phyloP scores from a whole-genome alignment of 2,329 filamentous ascomycete species.

The Ambrosiella cleistominuta region DNA sequence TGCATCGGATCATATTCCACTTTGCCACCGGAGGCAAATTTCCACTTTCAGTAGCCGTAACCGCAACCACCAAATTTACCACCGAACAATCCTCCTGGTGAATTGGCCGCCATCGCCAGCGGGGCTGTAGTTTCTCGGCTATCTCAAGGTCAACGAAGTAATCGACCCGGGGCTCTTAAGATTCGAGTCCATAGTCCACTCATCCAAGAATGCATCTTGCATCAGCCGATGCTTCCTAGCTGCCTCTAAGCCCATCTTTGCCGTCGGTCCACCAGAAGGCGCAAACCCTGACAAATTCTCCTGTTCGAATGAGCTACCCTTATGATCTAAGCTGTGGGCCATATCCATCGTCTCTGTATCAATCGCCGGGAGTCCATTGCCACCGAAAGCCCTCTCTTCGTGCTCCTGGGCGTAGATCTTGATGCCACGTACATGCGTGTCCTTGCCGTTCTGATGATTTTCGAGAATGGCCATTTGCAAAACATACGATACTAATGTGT shows the following conservation, averaged over 20 bases:
- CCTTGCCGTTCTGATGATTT: conserved; percentile 98
- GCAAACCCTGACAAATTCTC: too few species aligned
- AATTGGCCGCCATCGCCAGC: too few species aligned
- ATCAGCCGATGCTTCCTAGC: not conserved
- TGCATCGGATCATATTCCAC: too few species aligned
- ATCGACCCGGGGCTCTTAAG: conserved; percentile 5
- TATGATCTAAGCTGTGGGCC: not conserved
- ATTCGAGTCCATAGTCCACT: conserved; percentile 6
- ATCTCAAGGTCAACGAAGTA: conserved; percentile 4
- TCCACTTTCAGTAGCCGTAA: too few species aligned
- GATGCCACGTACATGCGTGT: conserved; percentile 88
- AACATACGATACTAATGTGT: conserved; percentile 71
- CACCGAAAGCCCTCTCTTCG: conserved; percentile 18
- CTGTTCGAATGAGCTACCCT: not conserved
- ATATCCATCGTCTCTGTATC: conserved; percentile 3
- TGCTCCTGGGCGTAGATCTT: conserved; percentile 57
- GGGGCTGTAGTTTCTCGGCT: not conserved
- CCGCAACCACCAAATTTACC: too few species aligned
- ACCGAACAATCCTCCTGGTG: too few species aligned
- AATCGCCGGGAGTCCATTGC: conserved; percentile 8
- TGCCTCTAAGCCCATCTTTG: not conserved
- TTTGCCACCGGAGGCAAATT: too few species aligned
- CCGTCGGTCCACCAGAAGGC: too few species aligned
- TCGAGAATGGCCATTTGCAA: conserved; percentile 82
- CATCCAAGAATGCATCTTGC: conserved; percentile 7